Base-by-base conservation (phyloP, 2,329 filamentous ascomycete genomes). In the Stachybotrys echinatus region DNA sequence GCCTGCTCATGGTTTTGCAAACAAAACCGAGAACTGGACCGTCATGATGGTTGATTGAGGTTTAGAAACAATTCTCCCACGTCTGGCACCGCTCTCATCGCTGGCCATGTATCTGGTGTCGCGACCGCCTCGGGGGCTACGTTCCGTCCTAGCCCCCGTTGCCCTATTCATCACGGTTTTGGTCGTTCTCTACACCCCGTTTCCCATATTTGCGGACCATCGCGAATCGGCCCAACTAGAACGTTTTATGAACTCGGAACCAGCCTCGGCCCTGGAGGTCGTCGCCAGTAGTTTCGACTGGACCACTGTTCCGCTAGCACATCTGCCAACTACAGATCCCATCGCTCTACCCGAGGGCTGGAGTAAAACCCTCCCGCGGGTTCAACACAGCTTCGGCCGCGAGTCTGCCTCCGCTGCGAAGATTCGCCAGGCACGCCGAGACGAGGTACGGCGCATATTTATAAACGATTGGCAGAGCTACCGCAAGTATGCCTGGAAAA, bases 401-500 rank as follows among this genome's bases (percentile, higher is more conserved):
- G 69, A 69, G 54, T 52, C 61, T 5, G 27, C 51, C 4, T 48
- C 50, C n/a, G 60, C 56, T 10, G 55, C 54, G 18, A 48, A 50
- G 7, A 22, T 57, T 18, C 63, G 68, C 5, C 59, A 66, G 31
- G 54, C 52, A 2, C 63, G 71, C 10, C 67, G 65, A 1, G 51
- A 42, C 3, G 54, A 65, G 40, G 70, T 74, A 12, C 60, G 62
- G 42, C 42, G 54, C 45, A 59, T 65, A 12, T 74, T 74, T 52
- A 50, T 59, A 44, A 55, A 57, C 12, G 66, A 70, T 46, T 54
- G 67, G 46, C 74, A 75, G 55, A 74, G 74, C 48, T 46, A 46
- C 27, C 44, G 44, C n/a, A 34, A 74, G 48, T 65, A 79, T 56
- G 85, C 84, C 0, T 88, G 84, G 83, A 74, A 77, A 58, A 74